phyloP scores from a whole-genome alignment of 2,329 filamentous ascomycete genomes.

The Exophiala sp. region DNA sequence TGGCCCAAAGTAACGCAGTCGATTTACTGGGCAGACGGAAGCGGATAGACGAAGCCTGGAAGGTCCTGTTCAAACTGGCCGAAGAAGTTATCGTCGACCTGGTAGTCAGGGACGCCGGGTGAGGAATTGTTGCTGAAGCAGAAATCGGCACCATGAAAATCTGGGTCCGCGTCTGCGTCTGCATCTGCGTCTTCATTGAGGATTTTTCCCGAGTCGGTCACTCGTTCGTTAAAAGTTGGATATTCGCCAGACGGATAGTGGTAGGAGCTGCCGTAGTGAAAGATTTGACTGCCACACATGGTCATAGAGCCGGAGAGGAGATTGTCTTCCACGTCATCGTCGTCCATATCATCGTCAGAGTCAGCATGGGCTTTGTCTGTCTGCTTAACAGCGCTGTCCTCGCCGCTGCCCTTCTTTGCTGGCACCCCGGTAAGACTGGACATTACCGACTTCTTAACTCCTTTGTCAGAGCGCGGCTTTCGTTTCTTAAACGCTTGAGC shows the following conservation, averaged over 20 bases:
- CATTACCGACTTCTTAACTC: conserved; percentile 22
- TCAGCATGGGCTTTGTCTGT: neutral
- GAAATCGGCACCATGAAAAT: neutral
- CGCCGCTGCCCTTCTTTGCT: neutral
- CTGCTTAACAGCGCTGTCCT: neutral
- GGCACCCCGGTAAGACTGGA: conserved; percentile 36
- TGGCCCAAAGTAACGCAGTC: neutral
- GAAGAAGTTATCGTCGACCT: conserved; percentile 16
- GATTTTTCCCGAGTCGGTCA: neutral
- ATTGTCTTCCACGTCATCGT: conserved; percentile 10
- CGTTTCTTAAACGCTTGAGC: conserved; percentile 19
- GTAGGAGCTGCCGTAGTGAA: conserved; percentile 22
- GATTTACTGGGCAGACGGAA: neutral
- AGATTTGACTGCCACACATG: conserved; percentile 24
- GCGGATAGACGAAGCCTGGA: conserved; percentile 9
- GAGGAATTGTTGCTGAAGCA: neutral
- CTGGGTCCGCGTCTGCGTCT: neutral
- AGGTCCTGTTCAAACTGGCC: conserved; percentile 15
- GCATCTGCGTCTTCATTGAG: neutral
- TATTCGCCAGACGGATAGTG: conserved; percentile 24
- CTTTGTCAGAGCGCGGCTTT: conserved; percentile 28
- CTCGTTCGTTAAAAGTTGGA: conserved; percentile 7
- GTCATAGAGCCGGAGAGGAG: conserved; percentile 25
- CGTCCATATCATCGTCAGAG: conserved; percentile 1
- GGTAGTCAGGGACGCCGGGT: conserved; percentile 3